Evolutionary conservation across 202 grass and related monocot genomes (phyloP).

Genomic region (Eragrostis tef): DNA sequence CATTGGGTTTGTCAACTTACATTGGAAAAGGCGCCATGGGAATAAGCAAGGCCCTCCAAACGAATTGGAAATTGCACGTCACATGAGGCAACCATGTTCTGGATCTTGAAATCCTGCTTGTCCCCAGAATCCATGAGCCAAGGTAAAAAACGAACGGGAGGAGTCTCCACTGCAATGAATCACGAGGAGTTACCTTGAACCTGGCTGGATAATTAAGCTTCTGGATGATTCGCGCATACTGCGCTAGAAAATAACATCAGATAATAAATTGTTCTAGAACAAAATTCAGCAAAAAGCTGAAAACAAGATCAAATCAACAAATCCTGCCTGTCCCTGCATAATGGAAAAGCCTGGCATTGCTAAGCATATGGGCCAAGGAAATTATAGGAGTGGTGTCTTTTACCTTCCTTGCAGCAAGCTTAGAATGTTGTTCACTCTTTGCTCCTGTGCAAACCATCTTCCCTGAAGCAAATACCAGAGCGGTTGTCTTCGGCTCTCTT

Average conservation of each 20-base stretch:
- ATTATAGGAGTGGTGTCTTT: constrained; percentile 4
- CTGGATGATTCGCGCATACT: constrained; percentile 24
- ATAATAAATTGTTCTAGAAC: background rate
- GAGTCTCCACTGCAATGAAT: constrained; percentile 11
- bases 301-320: background rate
- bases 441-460: constrained; percentile 91
- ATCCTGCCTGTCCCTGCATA: background rate
- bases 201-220: background rate
- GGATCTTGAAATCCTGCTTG: constrained; percentile 70
- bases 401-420: constrained; percentile 79
- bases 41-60: constrained; percentile 59
- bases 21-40: constrained; percentile 71
- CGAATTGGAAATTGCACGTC: constrained; percentile 68
- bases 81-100: constrained; percentile 75
- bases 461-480: constrained; percentile 89
- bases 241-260: background rate
- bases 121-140: constrained; percentile 27
- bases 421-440: constrained; percentile 71
- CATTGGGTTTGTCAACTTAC: constrained; percentile 50
- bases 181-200: constrained; percentile 21
- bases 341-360: constrained; percentile 18
- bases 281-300: background rate
- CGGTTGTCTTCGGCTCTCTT: constrained; percentile 89
- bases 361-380: background rate
- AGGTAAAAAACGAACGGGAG: background rate